Evolutionary conservation across 176 grass and related monocot genomes (phyloP).

Genomic region (Cenchrus purpureus): DNA sequence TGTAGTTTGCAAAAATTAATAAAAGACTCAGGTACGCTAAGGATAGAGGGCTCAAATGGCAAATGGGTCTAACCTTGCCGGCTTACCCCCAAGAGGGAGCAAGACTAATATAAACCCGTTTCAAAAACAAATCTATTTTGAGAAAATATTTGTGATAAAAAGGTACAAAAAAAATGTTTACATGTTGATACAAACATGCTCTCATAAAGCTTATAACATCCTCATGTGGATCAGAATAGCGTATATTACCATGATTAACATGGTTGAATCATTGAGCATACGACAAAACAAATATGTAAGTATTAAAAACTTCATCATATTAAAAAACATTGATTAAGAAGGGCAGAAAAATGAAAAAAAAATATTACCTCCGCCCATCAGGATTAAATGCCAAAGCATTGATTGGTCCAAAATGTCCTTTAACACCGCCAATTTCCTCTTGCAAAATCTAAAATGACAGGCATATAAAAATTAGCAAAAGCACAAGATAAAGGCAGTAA

Average conservation of each 20-base stretch:
- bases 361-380: conserved; percentile 81
- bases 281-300: conserved; percentile 14
- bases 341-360: not conserved
- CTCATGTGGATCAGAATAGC: conserved; percentile 50
- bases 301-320: not conserved
- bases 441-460: conserved; percentile 65
- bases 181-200: not conserved
- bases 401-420: conserved; percentile 94
- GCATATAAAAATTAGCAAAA: not conserved
- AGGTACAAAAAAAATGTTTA: no score
- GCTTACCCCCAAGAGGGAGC: not conserved
- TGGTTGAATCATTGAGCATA: conserved; percentile 49
- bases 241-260: conserved; percentile 44
- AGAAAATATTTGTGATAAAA: not conserved
- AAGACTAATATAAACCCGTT: not conserved
- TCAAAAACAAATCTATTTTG: not conserved
- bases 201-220: conserved; percentile 40
- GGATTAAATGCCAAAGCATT: conserved; percentile 91
- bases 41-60: not conserved
- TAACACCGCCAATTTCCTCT: conserved; percentile 98
- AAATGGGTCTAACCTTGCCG: not conserved
- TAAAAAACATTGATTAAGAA: not conserved
- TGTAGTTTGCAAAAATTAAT: not conserved
- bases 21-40: not conserved
- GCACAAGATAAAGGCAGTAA: not conserved